Percentiles rank a stretch among this genome's conserved stretches.
Evolutionary conservation across 2,329 filamentous ascomycete genomes (phyloP).

Genomic region (Pyrenochaeta sp.): DNA sequence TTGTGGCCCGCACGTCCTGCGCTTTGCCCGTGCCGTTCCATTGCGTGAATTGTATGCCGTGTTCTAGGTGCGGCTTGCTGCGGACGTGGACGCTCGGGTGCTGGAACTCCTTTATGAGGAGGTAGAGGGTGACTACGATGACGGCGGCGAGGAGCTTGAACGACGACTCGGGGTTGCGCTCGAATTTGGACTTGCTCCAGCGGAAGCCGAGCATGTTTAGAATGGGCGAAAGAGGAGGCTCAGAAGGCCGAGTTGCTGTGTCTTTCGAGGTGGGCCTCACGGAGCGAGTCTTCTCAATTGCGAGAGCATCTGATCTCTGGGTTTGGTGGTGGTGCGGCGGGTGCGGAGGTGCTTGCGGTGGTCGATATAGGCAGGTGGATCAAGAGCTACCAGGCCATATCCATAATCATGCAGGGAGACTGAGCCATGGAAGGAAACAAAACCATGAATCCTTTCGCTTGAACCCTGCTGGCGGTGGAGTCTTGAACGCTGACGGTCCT

Average conservation of each 20-base stretch:
- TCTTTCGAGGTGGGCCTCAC: slow-evolving; percentile 24
- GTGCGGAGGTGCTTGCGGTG: slow-evolving; percentile 3
- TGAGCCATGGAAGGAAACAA: too few species aligned
- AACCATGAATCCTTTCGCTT: too few species aligned
- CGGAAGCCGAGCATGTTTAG: slow-evolving; percentile 46
- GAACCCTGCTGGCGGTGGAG: not conserved
- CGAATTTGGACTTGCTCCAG: slow-evolving; percentile 47
- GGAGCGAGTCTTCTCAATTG: slow-evolving; percentile 22
- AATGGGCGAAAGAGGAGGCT: too few species aligned
- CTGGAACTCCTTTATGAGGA: slow-evolving; percentile 48
- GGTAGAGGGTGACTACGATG: slow-evolving; percentile 51
- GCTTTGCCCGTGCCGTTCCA: slow-evolving; percentile 47
- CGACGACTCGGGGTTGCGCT: slow-evolving; percentile 50
- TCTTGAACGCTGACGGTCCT: not conserved
- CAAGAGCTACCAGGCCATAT: slow-evolving; percentile 11
- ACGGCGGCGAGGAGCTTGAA: slow-evolving; percentile 51
- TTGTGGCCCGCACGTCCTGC: slow-evolving; percentile 43
- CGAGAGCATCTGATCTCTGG: slow-evolving; percentile 32
- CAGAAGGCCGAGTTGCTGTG: slow-evolving; percentile 12
- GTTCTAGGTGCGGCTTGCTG: slow-evolving; percentile 27
- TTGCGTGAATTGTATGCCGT: slow-evolving; percentile 40
- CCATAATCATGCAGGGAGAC: too few species aligned
- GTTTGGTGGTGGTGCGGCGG: slow-evolving; percentile 21
- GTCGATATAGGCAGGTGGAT: too few species aligned
- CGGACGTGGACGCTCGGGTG: slow-evolving; percentile 34